A percentile compares a stretch with the other conserved stretches of the same genome.
phyloP scores from a whole-genome alignment of 2,329 filamentous ascomycete species.

The Epichloe glyceriae region DNA sequence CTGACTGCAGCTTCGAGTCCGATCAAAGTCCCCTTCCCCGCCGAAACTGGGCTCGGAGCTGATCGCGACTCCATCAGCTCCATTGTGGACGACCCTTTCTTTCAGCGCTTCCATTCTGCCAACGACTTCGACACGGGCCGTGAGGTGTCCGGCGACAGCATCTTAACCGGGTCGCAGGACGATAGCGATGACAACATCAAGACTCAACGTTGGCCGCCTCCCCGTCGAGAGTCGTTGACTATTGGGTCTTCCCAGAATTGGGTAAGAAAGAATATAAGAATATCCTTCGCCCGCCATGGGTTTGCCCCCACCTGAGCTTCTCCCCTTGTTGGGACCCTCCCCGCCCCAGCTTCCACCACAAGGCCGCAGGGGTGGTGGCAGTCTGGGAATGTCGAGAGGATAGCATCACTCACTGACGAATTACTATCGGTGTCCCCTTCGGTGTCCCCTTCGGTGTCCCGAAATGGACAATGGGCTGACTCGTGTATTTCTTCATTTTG shows the following conservation, averaged over 20 bases:
- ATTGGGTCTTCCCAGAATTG: slow-evolving; percentile 22
- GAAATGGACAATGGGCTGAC: slow-evolving; percentile 5
- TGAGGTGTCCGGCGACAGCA: slow-evolving; percentile 12
- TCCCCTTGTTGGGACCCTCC: neutral
- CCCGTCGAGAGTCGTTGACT: slow-evolving; percentile 36
- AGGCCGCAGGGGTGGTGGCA: neutral
- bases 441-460: slow-evolving; percentile 2
- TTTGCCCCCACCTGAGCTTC: slow-evolving; percentile 2
- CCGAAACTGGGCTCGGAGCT: slow-evolving; percentile 13
- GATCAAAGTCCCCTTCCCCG: slow-evolving; percentile 9
- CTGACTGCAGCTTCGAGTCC: slow-evolving; percentile 5
- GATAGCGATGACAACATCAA: slow-evolving; percentile 27
- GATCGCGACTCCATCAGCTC: slow-evolving; percentile 37
- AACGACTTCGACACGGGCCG: slow-evolving; percentile 14
- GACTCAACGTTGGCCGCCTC: slow-evolving; percentile 28
- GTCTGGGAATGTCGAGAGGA: slow-evolving; percentile 1
- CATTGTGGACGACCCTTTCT: slow-evolving; percentile 43
- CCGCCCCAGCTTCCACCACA: slow-evolving; percentile 1
- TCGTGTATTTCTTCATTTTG: slow-evolving; percentile 3
- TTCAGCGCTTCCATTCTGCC: slow-evolving; percentile 30
- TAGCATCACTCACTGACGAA: neutral
- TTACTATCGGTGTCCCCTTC: neutral
- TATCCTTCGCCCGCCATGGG: neutral
- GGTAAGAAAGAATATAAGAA: slow-evolving; percentile 21
- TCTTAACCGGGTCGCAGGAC: slow-evolving; percentile 14